Conservation (phyloP, 306 rosid genomes). For the Dryas octopetala region DNA sequence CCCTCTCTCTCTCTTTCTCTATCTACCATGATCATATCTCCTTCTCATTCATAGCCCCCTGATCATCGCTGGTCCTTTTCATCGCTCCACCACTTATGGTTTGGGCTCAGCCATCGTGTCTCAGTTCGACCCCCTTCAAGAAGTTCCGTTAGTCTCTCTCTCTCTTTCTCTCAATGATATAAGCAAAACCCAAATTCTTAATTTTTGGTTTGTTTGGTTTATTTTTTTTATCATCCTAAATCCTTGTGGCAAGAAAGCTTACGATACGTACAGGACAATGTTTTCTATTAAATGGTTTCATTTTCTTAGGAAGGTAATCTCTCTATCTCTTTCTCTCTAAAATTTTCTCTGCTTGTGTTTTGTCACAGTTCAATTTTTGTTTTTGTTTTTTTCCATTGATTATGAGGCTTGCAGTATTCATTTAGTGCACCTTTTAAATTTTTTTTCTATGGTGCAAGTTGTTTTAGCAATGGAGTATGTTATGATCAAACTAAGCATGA, state of each 20-base stretch:
- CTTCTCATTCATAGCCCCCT: too few relatives aligned
- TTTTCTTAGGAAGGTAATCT: conserved; percentile 85
- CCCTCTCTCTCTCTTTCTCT: too few relatives aligned
- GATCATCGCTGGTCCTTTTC: too few relatives aligned
- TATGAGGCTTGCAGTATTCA: not conserved
- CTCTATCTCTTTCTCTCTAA: not conserved
- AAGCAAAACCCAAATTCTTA: not conserved
- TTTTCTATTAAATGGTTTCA: conserved; percentile 83
- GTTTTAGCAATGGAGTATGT: not conserved
- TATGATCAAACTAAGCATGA: not conserved
- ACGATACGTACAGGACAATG: conserved; percentile 81
- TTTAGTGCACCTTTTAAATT: not conserved
- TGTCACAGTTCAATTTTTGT: not conserved
- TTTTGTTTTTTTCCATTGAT: not conserved
- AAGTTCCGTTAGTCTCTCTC: too few relatives aligned
- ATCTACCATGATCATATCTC: too few relatives aligned
- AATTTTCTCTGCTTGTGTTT: not conserved
- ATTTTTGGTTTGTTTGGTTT: not conserved
- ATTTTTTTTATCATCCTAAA: not conserved
- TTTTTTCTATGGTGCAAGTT: not conserved
- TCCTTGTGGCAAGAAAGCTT: conserved; percentile 31
- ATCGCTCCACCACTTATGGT: too few relatives aligned
- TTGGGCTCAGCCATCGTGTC: too few relatives aligned
- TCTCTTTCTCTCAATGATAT: too few relatives aligned
- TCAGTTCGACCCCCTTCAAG: too few relatives aligned